Base-by-base conservation (phyloP, 768 basidiomycete species). In the Macrocybe gigantea region DNA sequence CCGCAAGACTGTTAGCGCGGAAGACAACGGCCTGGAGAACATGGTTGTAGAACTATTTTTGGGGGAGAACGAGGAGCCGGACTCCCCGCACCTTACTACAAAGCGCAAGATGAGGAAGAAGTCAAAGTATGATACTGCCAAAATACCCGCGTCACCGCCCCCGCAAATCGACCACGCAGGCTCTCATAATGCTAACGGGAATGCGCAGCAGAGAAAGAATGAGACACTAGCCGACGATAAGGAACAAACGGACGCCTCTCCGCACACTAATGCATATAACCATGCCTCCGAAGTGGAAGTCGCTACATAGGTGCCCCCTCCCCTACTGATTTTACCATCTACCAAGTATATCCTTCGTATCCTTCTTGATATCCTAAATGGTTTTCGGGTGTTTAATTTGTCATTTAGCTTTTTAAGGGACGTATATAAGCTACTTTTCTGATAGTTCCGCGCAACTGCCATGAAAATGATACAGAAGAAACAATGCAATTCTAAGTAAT, bases 21-120 rank as follows among this genome's bases (percentile, higher is more conserved):
- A 50, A 13, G 72, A 73, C 40, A 48, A 55, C 5, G 48, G 59
- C 38, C 60, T 83, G 52, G 80, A 83, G 57, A 60, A 59, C n/a
- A 64, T 71, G 7, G 56, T 84, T 5, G 73, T 83, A 8, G 81
- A 79, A 52, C 52, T 79, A 31, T 59, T 73, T 33, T 62, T 73
- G 8, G 64, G 67, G 33, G 64, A 61, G 36, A 59, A 55, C 14
- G 15, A 36, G 32, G 29, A 37, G 34, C 40, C 47, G 42, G 43
- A 53, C 15, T 41, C 48, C n/a, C n/a, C 48, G 7, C 51, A 50
- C 39, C 22, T 22, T 22, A 22, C 22, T 22, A 22, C 22, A 22
- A 47, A 40, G 40, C 44, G 46, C 2, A 51, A 43, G 33, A 40
- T 41, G 41, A 56, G 51, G 35, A 41, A 42, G 33, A 10, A 47